Conservation (phyloP, 441 rosid species). For the Adansonia rubrostipa region DNA sequence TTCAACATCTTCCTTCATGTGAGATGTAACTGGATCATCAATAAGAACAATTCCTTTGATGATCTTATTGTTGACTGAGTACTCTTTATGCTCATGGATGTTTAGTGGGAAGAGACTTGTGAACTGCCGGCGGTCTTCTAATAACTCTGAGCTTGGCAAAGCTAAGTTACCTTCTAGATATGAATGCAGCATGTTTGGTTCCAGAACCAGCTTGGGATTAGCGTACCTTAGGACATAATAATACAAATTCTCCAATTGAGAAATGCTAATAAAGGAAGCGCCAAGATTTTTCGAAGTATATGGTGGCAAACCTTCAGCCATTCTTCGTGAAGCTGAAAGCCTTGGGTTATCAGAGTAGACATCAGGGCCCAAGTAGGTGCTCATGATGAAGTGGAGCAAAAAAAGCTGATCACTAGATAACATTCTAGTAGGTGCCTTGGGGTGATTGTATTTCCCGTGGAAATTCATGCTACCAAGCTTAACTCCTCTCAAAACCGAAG, state of each 20-base stretch:
- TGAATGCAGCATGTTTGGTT: slow-evolving; percentile 39
- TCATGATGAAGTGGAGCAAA: slow-evolving; percentile 63
- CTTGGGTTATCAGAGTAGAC: slow-evolving; percentile 63
- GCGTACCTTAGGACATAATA: slow-evolving; percentile 55
- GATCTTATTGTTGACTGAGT: slow-evolving; percentile 42
- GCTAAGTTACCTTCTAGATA: slow-evolving; percentile 53
- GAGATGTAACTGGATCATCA: slow-evolving; percentile 49
- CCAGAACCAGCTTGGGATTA: slow-evolving; percentile 39
- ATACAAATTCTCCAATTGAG: slow-evolving; percentile 57
- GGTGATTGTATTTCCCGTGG: slow-evolving; percentile 19
- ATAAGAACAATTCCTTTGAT: slow-evolving; percentile 65
- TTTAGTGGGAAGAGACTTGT: slow-evolving; percentile 49
- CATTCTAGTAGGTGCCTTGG: slow-evolving; percentile 5
- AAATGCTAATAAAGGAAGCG: slow-evolving; percentile 46
- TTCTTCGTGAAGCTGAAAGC: slow-evolving; percentile 55
- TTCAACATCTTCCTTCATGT: slow-evolving; percentile 39
- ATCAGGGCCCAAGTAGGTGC: slow-evolving; percentile 69
- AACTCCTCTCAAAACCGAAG: background rate
- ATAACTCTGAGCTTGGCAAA: slow-evolving; percentile 35
- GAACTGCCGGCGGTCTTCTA: slow-evolving; percentile 41
- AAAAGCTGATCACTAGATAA: slow-evolving; percentile 49
- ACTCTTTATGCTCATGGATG: slow-evolving; percentile 54
- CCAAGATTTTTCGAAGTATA: slow-evolving; percentile 58
- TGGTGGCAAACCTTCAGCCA: slow-evolving; percentile 52
- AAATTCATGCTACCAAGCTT: slow-evolving; percentile 30